Percentiles rank a stretch among this genome's conserved stretches.
Conservation (phyloP, 1,284 basidiomycete species). For the Coniferiporia weirii region DNA sequence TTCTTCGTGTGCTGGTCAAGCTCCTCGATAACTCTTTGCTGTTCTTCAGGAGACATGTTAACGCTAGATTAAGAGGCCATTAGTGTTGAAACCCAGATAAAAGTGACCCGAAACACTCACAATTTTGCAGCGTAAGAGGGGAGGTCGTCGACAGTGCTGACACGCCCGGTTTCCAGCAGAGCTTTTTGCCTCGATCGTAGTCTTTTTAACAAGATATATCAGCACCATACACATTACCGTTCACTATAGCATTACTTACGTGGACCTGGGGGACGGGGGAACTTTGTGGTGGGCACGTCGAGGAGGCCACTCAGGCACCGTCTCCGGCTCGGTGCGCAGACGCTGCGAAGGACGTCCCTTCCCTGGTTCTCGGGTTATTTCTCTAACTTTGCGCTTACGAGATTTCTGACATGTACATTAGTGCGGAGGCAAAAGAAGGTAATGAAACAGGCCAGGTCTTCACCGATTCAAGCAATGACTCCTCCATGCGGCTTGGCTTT, state of each 20-base stretch:
- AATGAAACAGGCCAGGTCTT: conserved; percentile 34
- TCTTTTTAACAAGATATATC: conserved; percentile 28
- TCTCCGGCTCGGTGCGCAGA: conserved; percentile 29
- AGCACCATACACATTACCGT: background rate
- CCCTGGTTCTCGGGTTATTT: conserved; percentile 25
- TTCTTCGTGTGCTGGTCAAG: conserved; percentile 15
- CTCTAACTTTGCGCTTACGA: conserved; percentile 15
- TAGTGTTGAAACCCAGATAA: background rate
- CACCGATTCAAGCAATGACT: conserved; percentile 49
- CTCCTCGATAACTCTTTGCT: conserved; percentile 10
- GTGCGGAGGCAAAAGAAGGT: background rate
- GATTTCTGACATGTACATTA: background rate
- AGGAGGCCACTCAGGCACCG: conserved; percentile 57
- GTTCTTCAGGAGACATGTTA: conserved; percentile 16
- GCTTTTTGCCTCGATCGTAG: conserved; percentile 49
- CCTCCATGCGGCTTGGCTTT: conserved; percentile 60
- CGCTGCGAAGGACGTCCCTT: conserved; percentile 21
- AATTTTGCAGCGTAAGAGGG: conserved; percentile 56
- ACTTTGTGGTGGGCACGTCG: conserved; percentile 51
- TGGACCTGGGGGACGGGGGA: conserved; percentile 41
- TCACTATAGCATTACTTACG: conserved; percentile 35
- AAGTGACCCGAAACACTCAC: conserved; percentile 35
- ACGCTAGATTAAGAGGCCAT: background rate
- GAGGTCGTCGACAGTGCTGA: conserved; percentile 44
- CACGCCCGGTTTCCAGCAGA: conserved; percentile 53